These are phyloP conservation scores for Hyaloscypha hepaticicola DNA, from an alignment of 495 filamentous ascomycete species.

Conservation along the genomic window DNA sequence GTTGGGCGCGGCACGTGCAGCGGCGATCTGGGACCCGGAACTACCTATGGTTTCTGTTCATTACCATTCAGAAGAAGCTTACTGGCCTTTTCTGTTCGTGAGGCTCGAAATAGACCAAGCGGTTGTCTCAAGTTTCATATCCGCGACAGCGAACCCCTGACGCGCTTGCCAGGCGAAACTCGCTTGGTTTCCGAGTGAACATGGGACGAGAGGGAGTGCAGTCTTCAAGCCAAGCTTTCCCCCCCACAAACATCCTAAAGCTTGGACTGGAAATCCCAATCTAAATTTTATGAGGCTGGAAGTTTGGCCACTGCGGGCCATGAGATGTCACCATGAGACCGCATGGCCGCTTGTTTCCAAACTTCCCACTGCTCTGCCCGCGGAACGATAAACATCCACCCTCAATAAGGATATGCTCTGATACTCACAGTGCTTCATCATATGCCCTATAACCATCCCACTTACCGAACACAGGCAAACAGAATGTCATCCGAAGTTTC, in stretches of 20 bases:
- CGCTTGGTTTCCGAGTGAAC: slow-evolving; percentile 4
- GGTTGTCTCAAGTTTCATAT: slow-evolving; percentile 9
- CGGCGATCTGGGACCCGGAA: slow-evolving; percentile 1
- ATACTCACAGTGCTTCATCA: background rate
- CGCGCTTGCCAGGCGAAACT: background rate
- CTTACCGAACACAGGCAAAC: background rate
- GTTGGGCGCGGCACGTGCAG: background rate
- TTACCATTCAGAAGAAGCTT: background rate
- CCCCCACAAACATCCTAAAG: background rate
- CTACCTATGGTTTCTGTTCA: background rate
- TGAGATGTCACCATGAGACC: slow-evolving; percentile 9
- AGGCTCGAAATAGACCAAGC: slow-evolving; percentile 2
- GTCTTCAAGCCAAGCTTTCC: slow-evolving; percentile 1
- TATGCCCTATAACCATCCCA: background rate
- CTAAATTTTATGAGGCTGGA: slow-evolving; percentile 3
- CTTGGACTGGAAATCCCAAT: background rate
- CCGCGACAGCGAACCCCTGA: background rate
- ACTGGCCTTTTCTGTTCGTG: background rate
- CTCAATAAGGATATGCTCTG: background rate
- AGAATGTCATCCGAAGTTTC: slow-evolving; percentile 11
- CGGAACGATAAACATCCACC: slow-evolving; percentile 3
- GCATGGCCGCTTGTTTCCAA: background rate
- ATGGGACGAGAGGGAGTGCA: background rate
- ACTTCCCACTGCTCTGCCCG: background rate
- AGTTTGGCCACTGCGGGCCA: background rate